phyloP scores from a whole-genome alignment of 2,329 filamentous ascomycete species.

The Cytospora mali region DNA sequence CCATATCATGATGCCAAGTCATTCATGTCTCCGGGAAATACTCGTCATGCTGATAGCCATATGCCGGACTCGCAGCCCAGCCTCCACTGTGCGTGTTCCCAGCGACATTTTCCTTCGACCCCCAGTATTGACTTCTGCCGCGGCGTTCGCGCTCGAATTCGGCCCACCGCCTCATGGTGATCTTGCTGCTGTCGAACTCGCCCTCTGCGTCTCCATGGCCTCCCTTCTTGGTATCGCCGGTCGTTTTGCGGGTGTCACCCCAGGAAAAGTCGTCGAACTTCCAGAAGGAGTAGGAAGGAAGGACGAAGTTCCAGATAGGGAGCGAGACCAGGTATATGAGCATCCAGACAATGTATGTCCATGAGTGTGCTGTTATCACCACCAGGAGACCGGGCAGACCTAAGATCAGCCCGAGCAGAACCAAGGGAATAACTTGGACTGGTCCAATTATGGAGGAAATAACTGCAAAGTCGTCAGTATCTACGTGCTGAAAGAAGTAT shows the following conservation, averaged over 20 bases:
- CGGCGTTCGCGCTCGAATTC: conserved; percentile 81
- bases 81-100: conserved; percentile 37
- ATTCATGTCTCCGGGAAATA: conserved; percentile 56
- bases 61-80: conserved; percentile 45
- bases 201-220: conserved; percentile 81
- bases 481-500: not conserved
- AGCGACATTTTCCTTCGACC: conserved; percentile 54
- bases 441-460: conserved; percentile 81
- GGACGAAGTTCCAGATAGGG: conserved; percentile 96
- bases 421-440: conserved; percentile 85
- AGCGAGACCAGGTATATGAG: conserved; percentile 90
- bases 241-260: conserved; percentile 97
- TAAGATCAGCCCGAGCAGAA: conserved; percentile 86
- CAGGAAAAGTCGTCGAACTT: conserved; percentile 99
- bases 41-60: conserved; percentile 53
- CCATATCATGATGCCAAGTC: too few relatives aligned
- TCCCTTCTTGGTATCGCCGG: conserved; percentile 83
- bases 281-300: conserved; percentile 95
- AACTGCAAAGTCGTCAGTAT: conserved; percentile 53
- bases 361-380: conserved; percentile 88
- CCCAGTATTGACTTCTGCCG: conserved; percentile 54
- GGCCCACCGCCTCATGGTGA: conserved; percentile 98
- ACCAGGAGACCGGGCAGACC: conserved; percentile 92
- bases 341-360: conserved; percentile 96
- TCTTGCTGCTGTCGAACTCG: conserved; percentile 97